Evolutionary conservation across 1,284 basidiomycete species (phyloP).

Genomic region (Kwoniella shivajii): DNA sequence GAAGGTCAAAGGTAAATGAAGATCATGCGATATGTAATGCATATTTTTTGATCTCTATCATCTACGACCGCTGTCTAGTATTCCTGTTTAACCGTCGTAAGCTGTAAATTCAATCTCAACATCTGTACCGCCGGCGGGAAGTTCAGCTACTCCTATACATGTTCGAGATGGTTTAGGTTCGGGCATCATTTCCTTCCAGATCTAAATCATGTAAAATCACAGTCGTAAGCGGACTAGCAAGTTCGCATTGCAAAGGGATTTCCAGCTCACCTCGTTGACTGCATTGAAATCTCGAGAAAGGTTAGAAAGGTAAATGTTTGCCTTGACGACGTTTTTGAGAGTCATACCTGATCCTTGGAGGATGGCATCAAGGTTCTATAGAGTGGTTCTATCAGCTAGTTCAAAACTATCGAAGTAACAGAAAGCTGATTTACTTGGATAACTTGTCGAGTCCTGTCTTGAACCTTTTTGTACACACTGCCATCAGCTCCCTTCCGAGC

Average conservation of each 20-base stretch:
- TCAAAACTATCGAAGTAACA: neutral
- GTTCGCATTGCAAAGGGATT: neutral
- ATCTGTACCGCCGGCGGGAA: conserved; percentile 63
- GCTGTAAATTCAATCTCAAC: conserved; percentile 71
- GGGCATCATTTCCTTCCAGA: conserved; percentile 49
- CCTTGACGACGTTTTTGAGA: conserved; percentile 45
- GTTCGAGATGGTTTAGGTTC: conserved; percentile 64
- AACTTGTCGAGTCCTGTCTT: conserved; percentile 46
- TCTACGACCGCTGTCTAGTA: neutral
- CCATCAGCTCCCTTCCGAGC: neutral
- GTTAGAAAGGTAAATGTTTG: conserved; percentile 49
- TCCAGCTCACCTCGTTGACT: conserved; percentile 42
- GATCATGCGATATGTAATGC: neutral
- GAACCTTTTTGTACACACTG: conserved; percentile 21
- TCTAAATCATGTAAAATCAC: conserved; percentile 8
- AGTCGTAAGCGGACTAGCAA: neutral
- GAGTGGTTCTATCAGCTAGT: neutral
- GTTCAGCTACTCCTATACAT: conserved; percentile 64
- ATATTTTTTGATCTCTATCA: neutral
- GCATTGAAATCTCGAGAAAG: conserved; percentile 41
- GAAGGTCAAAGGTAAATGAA: too few relatives aligned
- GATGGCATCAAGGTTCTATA: conserved; percentile 43
- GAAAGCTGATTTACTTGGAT: conserved; percentile 28
- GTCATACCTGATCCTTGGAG: conserved; percentile 40
- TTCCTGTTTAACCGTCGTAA: conserved; percentile 32